A percentile compares a stretch with the other conserved stretches of the same genome.
phyloP scores from a whole-genome alignment of 768 basidiomycete species.

The Pilatotrama ljubarskyi region DNA sequence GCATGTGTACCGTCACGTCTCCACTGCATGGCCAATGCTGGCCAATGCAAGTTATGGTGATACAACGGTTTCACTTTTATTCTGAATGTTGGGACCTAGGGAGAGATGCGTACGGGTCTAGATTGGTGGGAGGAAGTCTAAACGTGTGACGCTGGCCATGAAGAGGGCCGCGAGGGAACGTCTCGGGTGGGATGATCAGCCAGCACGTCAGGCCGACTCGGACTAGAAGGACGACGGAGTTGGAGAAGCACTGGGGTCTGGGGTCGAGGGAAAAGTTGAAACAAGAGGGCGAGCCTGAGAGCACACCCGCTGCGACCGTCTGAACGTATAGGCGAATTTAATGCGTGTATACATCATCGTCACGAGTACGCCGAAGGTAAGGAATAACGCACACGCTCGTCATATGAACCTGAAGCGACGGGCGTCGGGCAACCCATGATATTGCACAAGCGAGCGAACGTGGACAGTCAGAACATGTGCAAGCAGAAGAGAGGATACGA shows the following conservation, averaged over 20 bases:
- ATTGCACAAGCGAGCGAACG: slow-evolving; percentile 7
- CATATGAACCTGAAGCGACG: slow-evolving; percentile 5
- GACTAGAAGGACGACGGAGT: neutral
- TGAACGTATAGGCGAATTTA: too few species aligned
- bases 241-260: neutral
- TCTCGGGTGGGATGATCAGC: neutral
- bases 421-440: slow-evolving; percentile 2
- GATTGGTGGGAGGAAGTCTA: too few species aligned
- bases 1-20: neutral
- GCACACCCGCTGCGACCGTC: too few species aligned
- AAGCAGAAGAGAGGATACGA: neutral
- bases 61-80: too few species aligned
- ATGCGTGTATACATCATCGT: neutral
- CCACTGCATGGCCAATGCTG: too few species aligned
- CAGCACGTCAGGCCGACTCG: neutral
- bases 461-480: neutral
- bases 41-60: too few species aligned
- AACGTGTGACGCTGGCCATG: too few species aligned
- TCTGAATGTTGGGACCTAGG: too few species aligned
- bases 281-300: neutral
- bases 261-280: neutral
- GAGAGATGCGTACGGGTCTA: too few species aligned
- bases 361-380: neutral
- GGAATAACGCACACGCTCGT: slow-evolving; percentile 5
- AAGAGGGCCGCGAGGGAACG: too few species aligned